A percentile compares a stretch with the other conserved stretches of the same genome.
Evolutionary conservation across 1,284 basidiomycete genomes (phyloP).

Genomic region (Pseudozyma tsukubaensis): DNA sequence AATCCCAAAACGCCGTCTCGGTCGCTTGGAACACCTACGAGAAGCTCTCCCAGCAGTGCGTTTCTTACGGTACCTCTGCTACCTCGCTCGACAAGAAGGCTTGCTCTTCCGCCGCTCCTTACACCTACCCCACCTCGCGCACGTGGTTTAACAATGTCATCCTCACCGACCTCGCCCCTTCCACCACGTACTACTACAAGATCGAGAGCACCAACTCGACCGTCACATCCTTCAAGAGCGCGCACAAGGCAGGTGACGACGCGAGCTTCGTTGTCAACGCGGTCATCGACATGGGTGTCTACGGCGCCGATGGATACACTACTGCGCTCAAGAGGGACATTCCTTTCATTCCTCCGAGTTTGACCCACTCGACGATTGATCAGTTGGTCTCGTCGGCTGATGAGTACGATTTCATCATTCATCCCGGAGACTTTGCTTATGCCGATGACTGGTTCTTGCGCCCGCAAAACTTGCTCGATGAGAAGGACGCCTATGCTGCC

Average conservation of each 20-base stretch:
- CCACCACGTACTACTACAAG: constrained; percentile 57
- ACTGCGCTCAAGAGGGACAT: constrained; percentile 48
- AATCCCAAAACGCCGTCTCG: constrained; percentile 41
- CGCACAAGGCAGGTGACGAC: constrained; percentile 26
- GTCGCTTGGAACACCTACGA: constrained; percentile 58
- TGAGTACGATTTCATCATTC: constrained; percentile 47
- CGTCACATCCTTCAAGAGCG: constrained; percentile 36
- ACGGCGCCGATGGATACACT: constrained; percentile 66
- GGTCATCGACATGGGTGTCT: constrained; percentile 69
- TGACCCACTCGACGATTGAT: constrained; percentile 46
- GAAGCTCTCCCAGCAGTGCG: constrained; percentile 34
- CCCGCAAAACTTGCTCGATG: constrained; percentile 40
- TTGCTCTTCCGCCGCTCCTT: constrained; percentile 41
- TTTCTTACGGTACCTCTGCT: constrained; percentile 38
- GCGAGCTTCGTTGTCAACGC: constrained; percentile 61
- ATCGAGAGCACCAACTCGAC: constrained; percentile 46
- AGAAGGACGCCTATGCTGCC: constrained; percentile 40
- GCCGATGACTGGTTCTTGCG: constrained; percentile 67
- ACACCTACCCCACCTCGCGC: constrained; percentile 54
- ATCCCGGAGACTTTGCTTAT: constrained; percentile 69
- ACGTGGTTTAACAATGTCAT: constrained; percentile 55
- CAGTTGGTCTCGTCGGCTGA: constrained; percentile 26
- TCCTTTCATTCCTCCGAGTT: constrained; percentile 28
- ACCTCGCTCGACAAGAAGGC: constrained; percentile 13
- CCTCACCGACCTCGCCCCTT: constrained; percentile 33